Evolutionary conservation across 2,329 filamentous ascomycete species (phyloP), one percentile per base, ranked within the genome.

Genomic region (Penicillium thymicola): DNA sequence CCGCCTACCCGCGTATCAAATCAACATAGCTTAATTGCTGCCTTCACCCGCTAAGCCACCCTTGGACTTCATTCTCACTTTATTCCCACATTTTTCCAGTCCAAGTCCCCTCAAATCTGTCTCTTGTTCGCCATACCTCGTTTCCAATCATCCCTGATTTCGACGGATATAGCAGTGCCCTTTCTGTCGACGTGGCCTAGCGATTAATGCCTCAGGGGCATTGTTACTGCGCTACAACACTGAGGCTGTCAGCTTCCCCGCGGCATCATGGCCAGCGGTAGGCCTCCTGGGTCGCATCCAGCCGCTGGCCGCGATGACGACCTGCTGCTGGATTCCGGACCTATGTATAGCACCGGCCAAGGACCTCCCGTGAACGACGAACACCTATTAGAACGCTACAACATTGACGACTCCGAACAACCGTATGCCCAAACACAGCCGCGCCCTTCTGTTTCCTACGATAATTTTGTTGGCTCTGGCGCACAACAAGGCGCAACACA

Each of bases 381-480:
- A 64, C 86, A 92, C 63, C 80, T 96, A 46, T 78, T 93, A 70
- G 84, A 86, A 71, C 85, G 85, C 63, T 92, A 90, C 76, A 84
- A 89, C 68, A 85, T 88, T 70, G 82, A 89, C 68, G 81, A 85
- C 63, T 79, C 81, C 61, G 84, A 89, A 63, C 79, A 82, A 65
- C 78, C 82, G 45, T 55, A 64, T 51, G 45, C 55, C 42, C 83
- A 84, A 60, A 53, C 59, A 44, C 83, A 84, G 59, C 77, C 85
- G 55, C 89, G 93, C 64, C 90, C 92, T 51, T 97, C 92, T 27
- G 86, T 93, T 51, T 96, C 92, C 57, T 97, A 97, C 76, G 93
- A 97, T 80, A 89, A 94, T 68, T 97, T 97, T 73, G 88, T 97
- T 60, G 93, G 93, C 62, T 86, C 64, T 61, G 80, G 79, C 59